Percentiles rank a stretch among this genome's conserved stretches.
phyloP scores from a whole-genome alignment of 176 grass and related monocot species.

The Stipa capillata region DNA sequence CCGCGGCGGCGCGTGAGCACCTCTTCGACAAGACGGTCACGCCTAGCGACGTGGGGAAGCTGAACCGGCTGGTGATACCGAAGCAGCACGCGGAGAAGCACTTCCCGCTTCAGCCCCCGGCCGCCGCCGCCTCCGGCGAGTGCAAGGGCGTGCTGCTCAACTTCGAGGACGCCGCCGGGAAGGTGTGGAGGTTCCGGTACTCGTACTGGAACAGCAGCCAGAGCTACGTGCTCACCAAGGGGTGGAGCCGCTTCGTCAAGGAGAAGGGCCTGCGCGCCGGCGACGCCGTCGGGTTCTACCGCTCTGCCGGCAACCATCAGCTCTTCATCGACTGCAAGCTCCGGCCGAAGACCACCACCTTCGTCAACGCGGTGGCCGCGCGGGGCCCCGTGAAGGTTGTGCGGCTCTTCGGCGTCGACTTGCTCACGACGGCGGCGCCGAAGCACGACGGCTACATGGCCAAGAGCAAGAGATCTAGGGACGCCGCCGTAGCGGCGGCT shows the following conservation, averaged over 20 bases:
- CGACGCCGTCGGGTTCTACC: conserved; percentile 71
- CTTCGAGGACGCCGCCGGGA: conserved; percentile 73
- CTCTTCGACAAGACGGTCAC: conserved; percentile 94
- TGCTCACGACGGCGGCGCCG: conserved; percentile 13
- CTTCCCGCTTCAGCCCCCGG: conserved; percentile 44
- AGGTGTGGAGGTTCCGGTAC: conserved; percentile 90
- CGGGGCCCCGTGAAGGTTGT: conserved; percentile 2
- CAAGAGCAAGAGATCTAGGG: conserved; percentile 42
- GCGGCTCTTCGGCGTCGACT: conserved; percentile 74
- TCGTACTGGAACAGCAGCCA: conserved; percentile 99
- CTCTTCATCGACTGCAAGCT: conserved; percentile 81
- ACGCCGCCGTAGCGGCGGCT: background rate
- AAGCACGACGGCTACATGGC: background rate
- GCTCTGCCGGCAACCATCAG: conserved; percentile 36
- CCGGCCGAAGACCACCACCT: background rate
- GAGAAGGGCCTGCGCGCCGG: conserved; percentile 73
- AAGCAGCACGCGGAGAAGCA: conserved; percentile 97
- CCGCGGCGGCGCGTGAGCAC: conserved; percentile 38
- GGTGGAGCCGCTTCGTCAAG: conserved; percentile 95
- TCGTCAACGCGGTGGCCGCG: background rate
- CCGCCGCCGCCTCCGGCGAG: background rate
- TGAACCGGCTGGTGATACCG: conserved; percentile 92
- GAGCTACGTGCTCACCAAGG: conserved; percentile 97
- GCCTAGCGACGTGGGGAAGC: conserved; percentile 93
- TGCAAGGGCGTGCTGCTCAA: conserved; percentile 77